Evolutionary conservation across 1,139 yeast genomes (phyloP).

Genomic region (Pichia terricola): DNA sequence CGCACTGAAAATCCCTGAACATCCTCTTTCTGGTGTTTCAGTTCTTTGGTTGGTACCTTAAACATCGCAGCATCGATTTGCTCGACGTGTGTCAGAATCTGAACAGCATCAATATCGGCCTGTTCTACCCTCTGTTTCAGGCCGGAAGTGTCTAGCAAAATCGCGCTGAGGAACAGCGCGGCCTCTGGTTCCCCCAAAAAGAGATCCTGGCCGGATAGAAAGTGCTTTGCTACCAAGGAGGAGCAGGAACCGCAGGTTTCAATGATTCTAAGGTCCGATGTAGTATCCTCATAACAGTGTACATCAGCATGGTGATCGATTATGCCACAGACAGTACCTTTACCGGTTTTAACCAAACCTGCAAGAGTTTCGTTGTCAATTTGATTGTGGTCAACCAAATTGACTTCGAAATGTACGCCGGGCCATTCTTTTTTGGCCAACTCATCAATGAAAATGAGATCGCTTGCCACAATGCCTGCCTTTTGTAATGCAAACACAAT

Average conservation of each 20-base stretch:
- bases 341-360: constrained; percentile 67
- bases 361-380: constrained; percentile 14
- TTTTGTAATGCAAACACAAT: constrained; percentile 43
- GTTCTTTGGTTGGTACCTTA: constrained; percentile 21
- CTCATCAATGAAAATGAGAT: constrained; percentile 63
- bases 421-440: constrained; percentile 16
- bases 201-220: neutral
- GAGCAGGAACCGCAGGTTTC: constrained; percentile 68
- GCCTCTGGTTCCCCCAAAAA: constrained; percentile 16
- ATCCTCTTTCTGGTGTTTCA: constrained; percentile 53
- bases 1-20: constrained; percentile 45
- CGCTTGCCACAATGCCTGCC: constrained; percentile 39
- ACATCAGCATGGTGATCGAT: constrained; percentile 88
- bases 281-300: constrained; percentile 30
- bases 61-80: neutral
- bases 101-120: neutral
- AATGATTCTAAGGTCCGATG: constrained; percentile 48
- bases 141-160: constrained; percentile 1
- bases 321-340: constrained; percentile 45
- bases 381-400: constrained; percentile 74
- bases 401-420: constrained; percentile 11
- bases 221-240: constrained; percentile 37
- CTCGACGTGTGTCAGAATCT: neutral
- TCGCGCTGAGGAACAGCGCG: constrained; percentile 1
- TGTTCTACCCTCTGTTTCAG: neutral